These are phyloP conservation scores for Copromyces sp. DNA, from an alignment of 495 filamentous ascomycete genomes.

Conservation along the genomic window DNA sequence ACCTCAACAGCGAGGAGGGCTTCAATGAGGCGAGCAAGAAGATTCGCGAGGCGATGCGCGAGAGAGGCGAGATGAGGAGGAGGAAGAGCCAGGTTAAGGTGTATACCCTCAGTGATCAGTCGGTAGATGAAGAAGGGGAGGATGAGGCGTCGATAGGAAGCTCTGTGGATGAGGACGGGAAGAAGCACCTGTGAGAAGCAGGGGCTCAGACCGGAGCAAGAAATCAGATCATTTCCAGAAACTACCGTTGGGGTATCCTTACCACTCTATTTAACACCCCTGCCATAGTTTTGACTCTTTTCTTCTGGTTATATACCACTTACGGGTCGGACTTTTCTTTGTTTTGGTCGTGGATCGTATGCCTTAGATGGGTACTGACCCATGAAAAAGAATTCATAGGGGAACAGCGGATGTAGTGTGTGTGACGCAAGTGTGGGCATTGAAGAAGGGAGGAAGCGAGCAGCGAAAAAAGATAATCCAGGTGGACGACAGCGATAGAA, in stretches of 20 bases:
- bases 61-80: conserved; percentile 64
- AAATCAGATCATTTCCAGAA: not conserved
- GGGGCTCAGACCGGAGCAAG: not conserved
- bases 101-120: not conserved
- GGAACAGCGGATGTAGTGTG: not conserved
- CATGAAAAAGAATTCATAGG: not conserved
- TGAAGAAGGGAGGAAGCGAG: not conserved
- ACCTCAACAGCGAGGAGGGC: conserved; percentile 56
- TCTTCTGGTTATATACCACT: not conserved
- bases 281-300: not conserved
- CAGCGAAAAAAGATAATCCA: not conserved
- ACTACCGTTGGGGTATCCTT: not conserved
- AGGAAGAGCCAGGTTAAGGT: conserved; percentile 47
- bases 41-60: conserved; percentile 80
- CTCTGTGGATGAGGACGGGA: not conserved
- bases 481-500: not conserved
- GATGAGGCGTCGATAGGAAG: not conserved
- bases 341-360: not conserved
- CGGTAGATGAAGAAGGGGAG: not conserved
- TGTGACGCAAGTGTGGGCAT: not conserved
- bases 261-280: not conserved
- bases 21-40: conserved; percentile 76
- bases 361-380: not conserved
- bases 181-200: not conserved
- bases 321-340: not conserved